Evolutionary conservation across 805 yeast genomes (phyloP).

Genomic region (Kuraishia hungarica): DNA sequence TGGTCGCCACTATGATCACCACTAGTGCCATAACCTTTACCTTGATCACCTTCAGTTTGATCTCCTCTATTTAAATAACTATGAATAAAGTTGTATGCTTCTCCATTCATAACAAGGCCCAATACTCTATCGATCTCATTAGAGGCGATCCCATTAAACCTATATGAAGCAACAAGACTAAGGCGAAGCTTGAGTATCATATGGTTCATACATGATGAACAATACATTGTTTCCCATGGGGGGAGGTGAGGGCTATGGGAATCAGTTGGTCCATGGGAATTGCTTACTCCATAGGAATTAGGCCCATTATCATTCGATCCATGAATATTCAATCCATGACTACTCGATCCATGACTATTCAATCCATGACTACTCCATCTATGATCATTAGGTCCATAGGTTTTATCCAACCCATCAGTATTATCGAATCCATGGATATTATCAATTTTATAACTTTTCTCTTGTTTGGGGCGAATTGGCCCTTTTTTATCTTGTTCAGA

Average conservation of each 20-base stretch:
- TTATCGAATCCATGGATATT: too few species aligned
- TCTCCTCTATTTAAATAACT: slow-evolving; percentile 8
- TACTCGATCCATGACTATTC: too few species aligned
- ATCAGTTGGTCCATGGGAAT: too few species aligned
- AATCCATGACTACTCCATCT: too few species aligned
- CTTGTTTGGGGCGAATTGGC: too few species aligned
- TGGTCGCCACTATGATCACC: background rate
- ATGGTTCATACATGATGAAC: slow-evolving; percentile 19
- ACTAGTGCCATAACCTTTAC: slow-evolving; percentile 4
- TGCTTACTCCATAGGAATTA: too few species aligned
- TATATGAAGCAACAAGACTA: slow-evolving; percentile 12
- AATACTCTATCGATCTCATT: slow-evolving; percentile 15
- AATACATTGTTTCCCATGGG: slow-evolving; percentile 4
- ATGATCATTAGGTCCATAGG: too few species aligned
- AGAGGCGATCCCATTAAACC: slow-evolving; percentile 10
- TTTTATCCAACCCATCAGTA: too few species aligned
- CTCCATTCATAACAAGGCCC: slow-evolving; percentile 16
- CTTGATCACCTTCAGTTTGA: background rate
- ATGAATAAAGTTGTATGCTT: slow-evolving; percentile 10
- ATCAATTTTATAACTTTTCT: too few species aligned
- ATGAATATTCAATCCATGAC: too few species aligned
- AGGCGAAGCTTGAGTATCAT: slow-evolving; percentile 16
- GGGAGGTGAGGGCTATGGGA: too few species aligned
- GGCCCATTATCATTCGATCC: too few species aligned
- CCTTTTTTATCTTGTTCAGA: background rate